Evolutionary conservation across 805 yeast species (phyloP), one percentile per base, ranked within the genome.

Genomic region (Babjeviella inositovora): DNA sequence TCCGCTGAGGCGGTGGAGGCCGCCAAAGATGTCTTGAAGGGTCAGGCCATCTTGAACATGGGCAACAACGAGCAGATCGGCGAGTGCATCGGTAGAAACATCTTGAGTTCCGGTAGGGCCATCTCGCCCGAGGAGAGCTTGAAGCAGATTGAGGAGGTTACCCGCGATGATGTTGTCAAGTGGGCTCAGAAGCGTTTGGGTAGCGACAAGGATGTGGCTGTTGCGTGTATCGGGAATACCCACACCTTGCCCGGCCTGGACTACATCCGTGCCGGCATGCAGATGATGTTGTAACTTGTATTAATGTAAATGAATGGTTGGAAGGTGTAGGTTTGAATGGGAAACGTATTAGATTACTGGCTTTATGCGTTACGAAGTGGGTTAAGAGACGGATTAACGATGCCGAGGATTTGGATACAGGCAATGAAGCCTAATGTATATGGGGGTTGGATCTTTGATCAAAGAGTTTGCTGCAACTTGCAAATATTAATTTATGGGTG

Each of bases 41-140:
- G 97, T 1, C 80, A 95, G 1, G 57, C 90, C 26, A 60, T 90
- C 23, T 57, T 90, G 27, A 79, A 94, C 5, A 59, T 90, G 21
- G 99, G 90, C 47, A 95, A 94, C 31, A 73, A 94, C 8, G 84
- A 97, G 6, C 87, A 96, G 5, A 70, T 84, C 23, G 96, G 96
- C 15, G 99, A 90, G 52, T 97, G 90, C 49, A 82, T 90, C 37
- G 98, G 98, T 14, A 73, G 98, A 50, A 98, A 90, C 48, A 60
- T 90, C 26, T 93, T 90, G 20, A 87, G 95, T 25, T 85, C 97
- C 3, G 98, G 98, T 15, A 62, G 53, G 37, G 57, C 82, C 36
- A 55, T 74, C 32, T 50, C 75, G 5, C 84, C 90, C 4, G 77
- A 71, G 41, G 81, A 73, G 32, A 73, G 74, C 8, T 76, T 75